Base-by-base conservation (phyloP, 1,284 basidiomycete genomes). In the Ustilago esculenta region DNA sequence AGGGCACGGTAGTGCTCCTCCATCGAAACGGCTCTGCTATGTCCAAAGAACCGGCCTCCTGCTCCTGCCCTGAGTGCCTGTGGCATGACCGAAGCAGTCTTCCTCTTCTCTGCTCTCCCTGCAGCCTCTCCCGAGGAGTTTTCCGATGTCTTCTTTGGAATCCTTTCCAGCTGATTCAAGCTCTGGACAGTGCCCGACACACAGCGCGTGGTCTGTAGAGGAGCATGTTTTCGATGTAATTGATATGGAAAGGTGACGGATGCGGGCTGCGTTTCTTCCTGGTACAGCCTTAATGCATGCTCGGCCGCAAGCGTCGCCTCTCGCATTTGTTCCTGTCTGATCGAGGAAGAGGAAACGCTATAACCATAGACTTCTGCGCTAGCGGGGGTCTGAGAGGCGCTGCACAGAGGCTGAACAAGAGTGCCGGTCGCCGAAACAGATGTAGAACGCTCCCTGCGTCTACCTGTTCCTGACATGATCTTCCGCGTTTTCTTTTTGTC, bases 1-100 rank as follows among this genome's bases (percentile, higher is more conserved):
- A 67, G 54, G 1, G 59, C 54, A 24, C 63, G 55, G 9, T 54
- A 50, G 23, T 68, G 23, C 9, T 51, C 52, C n/a, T 51, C 50
- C 33, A 52, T 42, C n/a, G 67, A 54, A 2, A 39, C 39, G 12
- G 37, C 29, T 8, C 49, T 45, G 23, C 25, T 34, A 18, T 65
- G 54, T 12, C 14, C 29, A 10, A 10, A 30, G 4, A 25, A 15
- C 25, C 37, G 37, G 8, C 36, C 29, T 6, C 35, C 18, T 12
- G 18, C 50, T 7, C 61, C 61, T 1, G 23, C 21, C 27, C 50
- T 42, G 11, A 57, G 55, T 2, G 50, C 41, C 15, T 29, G 21
- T 1, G 61, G 55, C 33, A 48, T 40, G 12, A 48, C 44, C 14
- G 34, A 9, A 5, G 40, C 18, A 7, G 4, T n/a, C 32, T 17